Conservation (phyloP, 2,329 filamentous ascomycete species). For the Colletotrichum destructivum region DNA sequence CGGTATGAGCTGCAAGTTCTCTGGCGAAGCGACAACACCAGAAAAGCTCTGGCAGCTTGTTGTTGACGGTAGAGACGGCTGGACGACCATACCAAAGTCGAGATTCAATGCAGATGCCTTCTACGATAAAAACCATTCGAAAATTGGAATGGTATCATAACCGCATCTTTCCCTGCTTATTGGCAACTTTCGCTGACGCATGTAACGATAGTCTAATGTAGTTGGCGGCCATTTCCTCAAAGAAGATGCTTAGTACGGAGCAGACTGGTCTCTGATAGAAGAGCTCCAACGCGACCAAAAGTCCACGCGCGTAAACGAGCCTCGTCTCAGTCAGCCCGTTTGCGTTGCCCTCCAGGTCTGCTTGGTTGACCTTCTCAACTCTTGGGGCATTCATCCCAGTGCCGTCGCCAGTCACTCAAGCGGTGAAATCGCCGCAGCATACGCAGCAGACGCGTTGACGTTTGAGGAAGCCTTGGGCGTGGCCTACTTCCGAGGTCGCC, state of each 20-base stretch:
- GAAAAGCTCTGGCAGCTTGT: slow-evolving; percentile 43
- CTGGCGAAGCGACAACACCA: slow-evolving; percentile 41
- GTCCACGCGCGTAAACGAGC: slow-evolving; percentile 52
- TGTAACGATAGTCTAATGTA: slow-evolving; percentile 3
- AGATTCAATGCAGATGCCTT: slow-evolving; percentile 29
- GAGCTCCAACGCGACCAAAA: slow-evolving; percentile 52
- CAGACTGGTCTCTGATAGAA: slow-evolving; percentile 51
- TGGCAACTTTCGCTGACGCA: neutral
- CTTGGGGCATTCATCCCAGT: slow-evolving; percentile 57
- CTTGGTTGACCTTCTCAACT: slow-evolving; percentile 59
- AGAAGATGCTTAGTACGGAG: slow-evolving; percentile 25
- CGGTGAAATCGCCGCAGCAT: slow-evolving; percentile 65
- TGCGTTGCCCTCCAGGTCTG: slow-evolving; percentile 65
- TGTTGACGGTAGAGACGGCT: slow-evolving; percentile 11
- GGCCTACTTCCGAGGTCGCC: slow-evolving; percentile 51
- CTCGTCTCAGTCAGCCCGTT: slow-evolving; percentile 59
- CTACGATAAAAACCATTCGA: slow-evolving; percentile 17
- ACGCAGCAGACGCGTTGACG: slow-evolving; percentile 52
- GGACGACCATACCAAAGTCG: slow-evolving; percentile 27
- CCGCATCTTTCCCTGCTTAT: too few relatives aligned
- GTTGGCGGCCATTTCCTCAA: slow-evolving; percentile 27
- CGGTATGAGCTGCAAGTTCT: slow-evolving; percentile 46
- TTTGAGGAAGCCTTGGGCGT: slow-evolving; percentile 49
- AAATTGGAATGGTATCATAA: slow-evolving; percentile 22
- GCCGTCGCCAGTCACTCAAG: slow-evolving; percentile 62